Base-by-base conservation (phyloP, 139 green algal genomes). In the Desmodesmus armatus region DNA sequence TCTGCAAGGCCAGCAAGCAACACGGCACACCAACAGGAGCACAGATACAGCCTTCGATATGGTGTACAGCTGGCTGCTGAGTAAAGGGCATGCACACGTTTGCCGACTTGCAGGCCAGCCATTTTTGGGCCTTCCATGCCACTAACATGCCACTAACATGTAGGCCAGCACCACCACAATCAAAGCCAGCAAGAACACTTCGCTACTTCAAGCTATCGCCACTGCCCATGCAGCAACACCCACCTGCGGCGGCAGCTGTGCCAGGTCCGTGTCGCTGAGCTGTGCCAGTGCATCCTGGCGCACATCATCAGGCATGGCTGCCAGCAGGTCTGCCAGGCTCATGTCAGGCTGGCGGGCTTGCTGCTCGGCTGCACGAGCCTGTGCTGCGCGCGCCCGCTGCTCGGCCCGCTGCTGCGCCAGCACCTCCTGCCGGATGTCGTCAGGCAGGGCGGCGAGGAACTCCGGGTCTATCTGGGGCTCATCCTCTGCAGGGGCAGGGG, bases 361-460 rank as follows among this genome's bases (percentile, higher is more conserved):
- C 71, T 80, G 84, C 5, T 53, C 85, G 13, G 62, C 62, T 3
- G 86, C 83, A 25, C 44, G 17, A 15, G 70, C 49, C 7, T 62
- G 71, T 44, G 78, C 80, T 33, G 60, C 82, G 29, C 65, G 49
- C 66, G 84, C 87, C 33, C 84, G 73, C 37, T 44, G 77, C 75
- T 87, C 81, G 17, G 43, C 47, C n/a, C 62, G 73, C 89, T 98
- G 94, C 89, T 98, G 91, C 53, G 93, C 92, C 72, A 99, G 74
- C 62, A 99, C 92, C 87, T 99, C 97, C 27, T 92, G 92, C 47
- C 94, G 93, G n/a, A 99, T 94, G 35, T 99, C 97, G 2, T 92
- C 91, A 0, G 97, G 97, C 41, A 99, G 90, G 0, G 97, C 97
- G 27, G 95, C 96, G 66, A 99, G 88, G 84, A 99, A 99, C 85